Percentiles rank a stretch among this genome's conserved stretches.
Conservation (phyloP, 2,329 filamentous ascomycete species). For the Beauveria pseudobassiana region DNA sequence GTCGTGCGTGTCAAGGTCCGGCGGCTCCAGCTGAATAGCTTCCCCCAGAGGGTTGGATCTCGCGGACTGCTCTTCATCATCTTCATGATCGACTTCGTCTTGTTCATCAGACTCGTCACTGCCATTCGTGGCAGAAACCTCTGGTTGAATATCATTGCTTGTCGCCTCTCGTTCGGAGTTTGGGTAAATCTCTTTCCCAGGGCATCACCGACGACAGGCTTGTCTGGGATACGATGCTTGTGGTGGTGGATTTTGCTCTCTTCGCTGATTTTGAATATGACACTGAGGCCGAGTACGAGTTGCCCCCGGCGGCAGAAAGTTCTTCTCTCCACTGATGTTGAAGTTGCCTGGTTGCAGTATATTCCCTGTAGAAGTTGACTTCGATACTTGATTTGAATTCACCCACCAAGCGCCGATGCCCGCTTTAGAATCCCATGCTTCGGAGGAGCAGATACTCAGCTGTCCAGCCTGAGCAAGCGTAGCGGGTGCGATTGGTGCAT, state of each 20-base stretch:
- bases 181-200: constrained; percentile 12
- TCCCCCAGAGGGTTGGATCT: constrained; percentile 11
- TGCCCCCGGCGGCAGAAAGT: constrained; percentile 84
- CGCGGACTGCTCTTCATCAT: constrained; percentile 15
- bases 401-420: constrained; percentile 97
- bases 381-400: constrained; percentile 80
- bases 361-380: constrained; percentile 72
- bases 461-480: constrained; percentile 87
- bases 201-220: constrained; percentile 13
- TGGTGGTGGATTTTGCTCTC: constrained; percentile 75
- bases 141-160: background rate
- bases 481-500: constrained; percentile 83
- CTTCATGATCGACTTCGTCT: constrained; percentile 14
- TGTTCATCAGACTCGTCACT: background rate
- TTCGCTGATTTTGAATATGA: constrained; percentile 83
- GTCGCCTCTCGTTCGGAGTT: background rate
- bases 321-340: constrained; percentile 78
- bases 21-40: background rate
- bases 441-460: constrained; percentile 75
- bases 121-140: background rate
- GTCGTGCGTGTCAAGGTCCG: background rate
- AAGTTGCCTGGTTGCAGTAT: constrained; percentile 74
- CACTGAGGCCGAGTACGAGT: constrained; percentile 76
- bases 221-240: constrained; percentile 48
- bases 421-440: constrained; percentile 93